Conservation (phyloP, 805 yeast genomes). For the Candida sithepensis region DNA sequence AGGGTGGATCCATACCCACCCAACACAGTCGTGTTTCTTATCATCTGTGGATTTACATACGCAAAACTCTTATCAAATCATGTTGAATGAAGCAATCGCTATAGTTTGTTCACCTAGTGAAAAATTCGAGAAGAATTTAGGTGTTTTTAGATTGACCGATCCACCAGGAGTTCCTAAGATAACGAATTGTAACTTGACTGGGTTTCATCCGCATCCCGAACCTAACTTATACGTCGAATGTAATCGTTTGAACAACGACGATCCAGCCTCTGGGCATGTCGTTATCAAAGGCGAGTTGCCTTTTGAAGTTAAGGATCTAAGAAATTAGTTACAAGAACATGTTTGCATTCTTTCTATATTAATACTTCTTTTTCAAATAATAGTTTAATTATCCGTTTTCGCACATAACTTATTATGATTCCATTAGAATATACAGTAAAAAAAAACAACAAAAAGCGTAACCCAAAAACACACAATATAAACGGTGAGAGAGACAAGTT, state of each 20-base stretch:
- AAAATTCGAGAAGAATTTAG: slow-evolving; percentile 41
- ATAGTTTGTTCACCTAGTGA: slow-evolving; percentile 59
- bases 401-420: slow-evolving; percentile 1
- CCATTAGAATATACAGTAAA: not conserved
- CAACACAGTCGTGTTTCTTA: slow-evolving; percentile 67
- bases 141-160: slow-evolving; percentile 58
- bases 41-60: slow-evolving; percentile 67
- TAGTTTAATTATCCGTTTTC: not conserved
- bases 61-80: slow-evolving; percentile 63
- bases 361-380: not conserved
- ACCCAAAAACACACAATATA: not conserved
- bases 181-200: slow-evolving; percentile 44
- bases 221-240: slow-evolving; percentile 46
- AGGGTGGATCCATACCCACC: slow-evolving; percentile 77
- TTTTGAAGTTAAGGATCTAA: slow-evolving; percentile 46
- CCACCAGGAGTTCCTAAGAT: slow-evolving; percentile 60
- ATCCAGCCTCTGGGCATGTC: slow-evolving; percentile 44
- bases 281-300: slow-evolving; percentile 42
- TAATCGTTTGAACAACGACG: slow-evolving; percentile 29
- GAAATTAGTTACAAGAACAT: slow-evolving; percentile 21
- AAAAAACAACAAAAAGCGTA: not conserved
- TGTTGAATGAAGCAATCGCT: slow-evolving; percentile 68
- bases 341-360: not conserved
- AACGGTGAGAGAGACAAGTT: not conserved
- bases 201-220: slow-evolving; percentile 64